Conservation (phyloP, 2,329 filamentous ascomycete species). For the Aspergillus sergii region DNA sequence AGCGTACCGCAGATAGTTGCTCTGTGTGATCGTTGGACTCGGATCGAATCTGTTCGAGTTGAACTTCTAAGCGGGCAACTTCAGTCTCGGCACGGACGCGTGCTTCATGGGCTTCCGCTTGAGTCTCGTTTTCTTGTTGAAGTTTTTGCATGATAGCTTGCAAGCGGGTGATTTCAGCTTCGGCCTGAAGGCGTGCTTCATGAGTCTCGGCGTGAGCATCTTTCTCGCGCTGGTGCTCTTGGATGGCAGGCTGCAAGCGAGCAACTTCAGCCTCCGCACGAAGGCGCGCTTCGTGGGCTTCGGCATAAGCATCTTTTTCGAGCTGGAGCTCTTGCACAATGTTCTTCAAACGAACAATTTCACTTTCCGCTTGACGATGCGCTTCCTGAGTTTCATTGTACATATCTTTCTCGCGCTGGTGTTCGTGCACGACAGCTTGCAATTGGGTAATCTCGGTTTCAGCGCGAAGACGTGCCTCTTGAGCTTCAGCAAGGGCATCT, state of each 20-base stretch:
- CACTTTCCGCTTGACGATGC: conserved; percentile 19
- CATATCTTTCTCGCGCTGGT: conserved; percentile 32
- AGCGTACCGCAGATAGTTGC: conserved; percentile 23
- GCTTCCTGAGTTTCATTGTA: conserved; percentile 15
- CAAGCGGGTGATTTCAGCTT: conserved; percentile 27
- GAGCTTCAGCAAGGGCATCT: conserved; percentile 6
- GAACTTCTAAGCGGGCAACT: conserved; percentile 17
- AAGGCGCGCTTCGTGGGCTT: conserved; percentile 22
- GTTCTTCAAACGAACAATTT: conserved; percentile 17
- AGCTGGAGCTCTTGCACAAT: conserved; percentile 9
- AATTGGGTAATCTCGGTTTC: conserved; percentile 28
- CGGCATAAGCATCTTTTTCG: conserved; percentile 3
- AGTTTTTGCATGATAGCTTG: conserved; percentile 56
- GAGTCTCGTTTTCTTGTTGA: conserved; percentile 30
- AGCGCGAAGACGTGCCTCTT: conserved; percentile 24
- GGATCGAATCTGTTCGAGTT: conserved; percentile 19
- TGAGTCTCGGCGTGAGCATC: conserved; percentile 22
- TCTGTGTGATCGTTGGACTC: conserved; percentile 17
- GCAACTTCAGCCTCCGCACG: conserved; percentile 28
- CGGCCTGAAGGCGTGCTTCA: conserved; percentile 17
- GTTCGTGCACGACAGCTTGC: conserved; percentile 55
- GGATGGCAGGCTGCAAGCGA: conserved; percentile 53
- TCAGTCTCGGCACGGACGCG: conserved; percentile 21
- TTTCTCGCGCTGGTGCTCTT: conserved; percentile 38
- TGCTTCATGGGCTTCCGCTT: conserved; percentile 16